Conservation (phyloP, 73 alveolate species). For the Paramecium pentaurelia region DNA sequence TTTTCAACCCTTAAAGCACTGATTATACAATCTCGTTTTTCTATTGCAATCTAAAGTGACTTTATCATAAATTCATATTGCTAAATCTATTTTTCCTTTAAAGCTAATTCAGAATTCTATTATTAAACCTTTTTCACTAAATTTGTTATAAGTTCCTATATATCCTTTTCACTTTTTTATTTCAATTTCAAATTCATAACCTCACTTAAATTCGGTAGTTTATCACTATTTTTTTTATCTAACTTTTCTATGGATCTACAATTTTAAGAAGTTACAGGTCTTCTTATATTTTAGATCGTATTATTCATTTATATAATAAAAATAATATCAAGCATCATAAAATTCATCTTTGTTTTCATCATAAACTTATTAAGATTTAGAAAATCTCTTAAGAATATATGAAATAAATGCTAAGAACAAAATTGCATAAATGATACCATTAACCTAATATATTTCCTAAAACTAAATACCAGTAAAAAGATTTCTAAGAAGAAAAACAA, state of each 20-base stretch:
- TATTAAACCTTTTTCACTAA: constrained; percentile 3
- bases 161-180: neutral
- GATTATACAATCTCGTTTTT: constrained; percentile 39
- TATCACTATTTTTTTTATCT: neutral
- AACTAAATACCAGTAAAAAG: neutral
- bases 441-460: neutral
- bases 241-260: neutral
- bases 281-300: neutral
- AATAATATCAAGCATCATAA: constrained; percentile 9
- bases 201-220: constrained; percentile 8
- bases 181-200: neutral
- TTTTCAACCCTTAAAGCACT: constrained; percentile 13
- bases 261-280: neutral
- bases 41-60: constrained; percentile 42
- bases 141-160: neutral
- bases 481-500: neutral
- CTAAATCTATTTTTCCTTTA: constrained; percentile 16
- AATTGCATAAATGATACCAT: constrained; percentile 10
- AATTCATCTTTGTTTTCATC: constrained; percentile 3
- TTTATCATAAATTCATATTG: constrained; percentile 46
- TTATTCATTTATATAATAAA: neutral
- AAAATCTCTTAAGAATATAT: neutral
- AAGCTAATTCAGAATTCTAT: neutral
- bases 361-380: constrained; percentile 1
- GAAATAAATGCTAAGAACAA: constrained; percentile 8